Percentiles rank a stretch among this genome's conserved stretches.
phyloP scores from a whole-genome alignment of 495 filamentous ascomycete genomes.

The Daldinia childiae region DNA sequence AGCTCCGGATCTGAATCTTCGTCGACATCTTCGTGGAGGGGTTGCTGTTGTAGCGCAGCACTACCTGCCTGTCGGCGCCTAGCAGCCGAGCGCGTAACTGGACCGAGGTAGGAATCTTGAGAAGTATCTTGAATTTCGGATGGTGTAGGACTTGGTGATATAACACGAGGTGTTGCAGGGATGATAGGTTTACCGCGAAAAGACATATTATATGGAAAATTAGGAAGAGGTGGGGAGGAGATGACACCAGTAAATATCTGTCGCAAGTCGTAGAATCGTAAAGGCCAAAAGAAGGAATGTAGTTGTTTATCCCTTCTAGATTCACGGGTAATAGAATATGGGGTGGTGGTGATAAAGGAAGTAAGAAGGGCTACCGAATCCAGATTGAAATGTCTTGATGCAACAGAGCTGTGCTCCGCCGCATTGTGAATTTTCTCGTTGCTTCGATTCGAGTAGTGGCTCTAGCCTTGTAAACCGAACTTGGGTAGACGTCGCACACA shows the following conservation, averaged over 20 bases:
- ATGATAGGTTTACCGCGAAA: slow-evolving; percentile 53
- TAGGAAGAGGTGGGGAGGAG: slow-evolving; percentile 56
- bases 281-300: slow-evolving; percentile 55
- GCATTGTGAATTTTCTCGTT: slow-evolving; percentile 45
- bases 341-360: slow-evolving; percentile 24
- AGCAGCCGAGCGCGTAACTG: slow-evolving; percentile 71
- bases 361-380: background rate
- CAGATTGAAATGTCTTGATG: slow-evolving; percentile 35
- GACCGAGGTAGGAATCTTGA: slow-evolving; percentile 66
- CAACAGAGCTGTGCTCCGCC: slow-evolving; percentile 48
- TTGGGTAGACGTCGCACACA: slow-evolving; percentile 25
- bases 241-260: slow-evolving; percentile 64
- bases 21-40: slow-evolving; percentile 50
- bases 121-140: slow-evolving; percentile 61
- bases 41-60: slow-evolving; percentile 44
- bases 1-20: slow-evolving; percentile 55
- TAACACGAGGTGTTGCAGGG: slow-evolving; percentile 74
- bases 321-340: slow-evolving; percentile 46
- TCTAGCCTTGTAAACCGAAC: slow-evolving; percentile 21
- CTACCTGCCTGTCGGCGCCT: slow-evolving; percentile 55
- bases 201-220: slow-evolving; percentile 56
- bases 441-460: slow-evolving; percentile 27
- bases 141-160: slow-evolving; percentile 73
- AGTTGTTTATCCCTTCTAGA: slow-evolving; percentile 61
- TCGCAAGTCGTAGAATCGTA: slow-evolving; percentile 54